A percentile compares a stretch with the other conserved stretches of the same genome.
phyloP scores from a whole-genome alignment of 2,329 filamentous ascomycete genomes.

The Ceratocystis papillata region DNA sequence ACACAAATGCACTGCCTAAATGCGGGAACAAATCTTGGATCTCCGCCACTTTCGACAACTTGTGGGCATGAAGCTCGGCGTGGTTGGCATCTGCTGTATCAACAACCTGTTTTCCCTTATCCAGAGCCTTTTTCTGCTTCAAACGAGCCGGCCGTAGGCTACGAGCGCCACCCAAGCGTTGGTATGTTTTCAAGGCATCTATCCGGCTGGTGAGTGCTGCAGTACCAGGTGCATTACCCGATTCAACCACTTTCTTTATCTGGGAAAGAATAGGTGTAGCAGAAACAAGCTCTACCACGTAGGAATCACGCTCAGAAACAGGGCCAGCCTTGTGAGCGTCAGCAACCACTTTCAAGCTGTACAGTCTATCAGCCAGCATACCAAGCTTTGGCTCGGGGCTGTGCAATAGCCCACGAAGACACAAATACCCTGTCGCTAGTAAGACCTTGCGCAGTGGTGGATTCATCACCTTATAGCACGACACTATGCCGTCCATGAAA shows the following conservation, averaged over 20 bases:
- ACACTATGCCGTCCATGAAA: constrained; percentile 65
- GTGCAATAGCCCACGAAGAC: constrained; percentile 59
- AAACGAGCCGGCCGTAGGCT: background rate
- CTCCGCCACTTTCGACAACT: constrained; percentile 73
- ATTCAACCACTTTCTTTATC: constrained; percentile 41
- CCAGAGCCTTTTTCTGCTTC: constrained; percentile 39
- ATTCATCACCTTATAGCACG: constrained; percentile 54
- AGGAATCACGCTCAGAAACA: constrained; percentile 51
- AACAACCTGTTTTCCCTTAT: constrained; percentile 53
- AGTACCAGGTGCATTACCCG: constrained; percentile 40
- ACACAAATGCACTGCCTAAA: constrained; percentile 70
- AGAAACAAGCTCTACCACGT: constrained; percentile 74
- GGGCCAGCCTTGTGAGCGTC: constrained; percentile 50
- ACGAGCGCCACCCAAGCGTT: background rate
- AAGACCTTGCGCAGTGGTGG: constrained; percentile 55
- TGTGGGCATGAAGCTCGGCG: constrained; percentile 59
- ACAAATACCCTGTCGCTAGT: constrained; percentile 63
- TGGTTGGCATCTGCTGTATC: constrained; percentile 33
- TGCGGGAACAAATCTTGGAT: constrained; percentile 92
- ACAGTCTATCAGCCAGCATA: constrained; percentile 71
- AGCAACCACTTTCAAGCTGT: constrained; percentile 62
- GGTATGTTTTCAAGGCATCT: constrained; percentile 1
- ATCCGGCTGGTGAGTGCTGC: constrained; percentile 7
- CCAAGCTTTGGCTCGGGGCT: constrained; percentile 58
- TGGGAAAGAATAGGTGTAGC: constrained; percentile 63